Evolutionary conservation across 495 filamentous ascomycete species (phyloP).

Genomic region (Aspergillus conjunctus): DNA sequence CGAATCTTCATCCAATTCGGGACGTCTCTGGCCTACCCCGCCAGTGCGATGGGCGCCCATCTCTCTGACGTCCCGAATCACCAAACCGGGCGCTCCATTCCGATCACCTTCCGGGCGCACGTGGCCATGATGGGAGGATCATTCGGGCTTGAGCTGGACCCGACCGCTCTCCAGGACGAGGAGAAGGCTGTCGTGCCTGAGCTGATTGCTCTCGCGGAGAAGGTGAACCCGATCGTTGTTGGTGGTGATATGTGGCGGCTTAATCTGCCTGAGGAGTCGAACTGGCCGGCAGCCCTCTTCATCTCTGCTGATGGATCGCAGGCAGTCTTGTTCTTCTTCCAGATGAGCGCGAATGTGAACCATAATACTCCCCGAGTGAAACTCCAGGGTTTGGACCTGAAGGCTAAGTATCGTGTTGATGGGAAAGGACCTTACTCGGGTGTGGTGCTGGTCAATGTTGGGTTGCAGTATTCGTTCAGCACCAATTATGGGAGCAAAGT

Average conservation of each 20-base stretch:
- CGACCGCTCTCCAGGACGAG: slow-evolving; percentile 40
- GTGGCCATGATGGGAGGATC: slow-evolving; percentile 62
- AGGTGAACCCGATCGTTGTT: slow-evolving; percentile 53
- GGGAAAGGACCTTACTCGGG: slow-evolving; percentile 45
- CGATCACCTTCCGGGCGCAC: slow-evolving; percentile 52
- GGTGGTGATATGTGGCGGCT: slow-evolving; percentile 55
- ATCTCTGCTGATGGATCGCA: slow-evolving; percentile 44
- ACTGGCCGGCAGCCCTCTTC: slow-evolving; percentile 58
- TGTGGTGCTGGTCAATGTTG: slow-evolving; percentile 52
- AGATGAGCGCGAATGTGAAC: slow-evolving; percentile 46
- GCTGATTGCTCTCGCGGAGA: slow-evolving; percentile 49
- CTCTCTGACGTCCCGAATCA: slow-evolving; percentile 56
- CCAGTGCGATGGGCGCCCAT: slow-evolving; percentile 59
- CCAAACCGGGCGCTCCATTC: slow-evolving; percentile 49
- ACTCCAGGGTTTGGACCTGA: slow-evolving; percentile 48
- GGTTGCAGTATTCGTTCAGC: slow-evolving; percentile 41
- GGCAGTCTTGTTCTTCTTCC: slow-evolving; percentile 54
- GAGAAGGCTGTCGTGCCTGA: slow-evolving; percentile 49
- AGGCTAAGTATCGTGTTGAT: slow-evolving; percentile 46
- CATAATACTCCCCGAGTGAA: slow-evolving; percentile 46
- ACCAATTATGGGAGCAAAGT: slow-evolving; percentile 47
- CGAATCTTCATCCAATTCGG: slow-evolving; percentile 58
- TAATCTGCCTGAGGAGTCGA: slow-evolving; percentile 52
- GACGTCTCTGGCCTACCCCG: slow-evolving; percentile 55
- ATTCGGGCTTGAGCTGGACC: slow-evolving; percentile 57